These are phyloP conservation scores for Strobilomyces confusus DNA, from an alignment of 768 basidiomycete species.

Conservation along the genomic window DNA sequence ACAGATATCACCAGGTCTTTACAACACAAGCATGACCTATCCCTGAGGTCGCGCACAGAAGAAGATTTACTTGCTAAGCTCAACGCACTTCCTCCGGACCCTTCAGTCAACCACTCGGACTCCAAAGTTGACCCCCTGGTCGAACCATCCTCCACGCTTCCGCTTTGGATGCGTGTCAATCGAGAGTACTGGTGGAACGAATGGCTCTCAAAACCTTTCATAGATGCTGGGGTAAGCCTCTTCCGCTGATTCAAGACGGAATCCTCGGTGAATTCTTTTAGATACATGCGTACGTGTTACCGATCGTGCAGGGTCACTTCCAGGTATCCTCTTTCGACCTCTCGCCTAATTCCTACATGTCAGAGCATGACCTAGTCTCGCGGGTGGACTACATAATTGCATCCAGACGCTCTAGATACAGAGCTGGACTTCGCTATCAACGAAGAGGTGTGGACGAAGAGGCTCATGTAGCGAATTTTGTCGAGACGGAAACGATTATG, in stretches of 20 bases:
- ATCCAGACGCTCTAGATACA: constrained; percentile 81
- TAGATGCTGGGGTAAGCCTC: constrained; percentile 75
- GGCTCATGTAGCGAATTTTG: constrained; percentile 92
- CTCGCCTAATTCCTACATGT: constrained; percentile 36
- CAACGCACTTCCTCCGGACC: constrained; percentile 43
- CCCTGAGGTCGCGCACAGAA: constrained; percentile 53
- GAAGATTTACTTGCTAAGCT: constrained; percentile 59
- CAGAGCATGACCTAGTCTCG: constrained; percentile 36
- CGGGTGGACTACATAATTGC: constrained; percentile 76
- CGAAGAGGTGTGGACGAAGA: constrained; percentile 91
- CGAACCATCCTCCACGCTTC: constrained; percentile 75
- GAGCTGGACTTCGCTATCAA: constrained; percentile 93
- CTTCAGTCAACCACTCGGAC: constrained; percentile 20
- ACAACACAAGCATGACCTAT: constrained; percentile 72
- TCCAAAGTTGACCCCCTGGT: constrained; percentile 49
- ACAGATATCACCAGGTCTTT: constrained; percentile 80
- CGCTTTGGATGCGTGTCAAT: constrained; percentile 90
- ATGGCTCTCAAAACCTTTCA: constrained; percentile 75
- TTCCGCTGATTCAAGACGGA: not conserved
- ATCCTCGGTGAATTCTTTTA: constrained; percentile 24
- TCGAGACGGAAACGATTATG: constrained; percentile 90
- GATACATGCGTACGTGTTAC: constrained; percentile 82
- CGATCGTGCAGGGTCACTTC: constrained; percentile 92
- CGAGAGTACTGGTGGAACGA: constrained; percentile 97
- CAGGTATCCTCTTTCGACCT: constrained; percentile 70